Base-by-base conservation (phyloP, 2,329 filamentous ascomycete species). In the Cercospora nicotianae region DNA sequence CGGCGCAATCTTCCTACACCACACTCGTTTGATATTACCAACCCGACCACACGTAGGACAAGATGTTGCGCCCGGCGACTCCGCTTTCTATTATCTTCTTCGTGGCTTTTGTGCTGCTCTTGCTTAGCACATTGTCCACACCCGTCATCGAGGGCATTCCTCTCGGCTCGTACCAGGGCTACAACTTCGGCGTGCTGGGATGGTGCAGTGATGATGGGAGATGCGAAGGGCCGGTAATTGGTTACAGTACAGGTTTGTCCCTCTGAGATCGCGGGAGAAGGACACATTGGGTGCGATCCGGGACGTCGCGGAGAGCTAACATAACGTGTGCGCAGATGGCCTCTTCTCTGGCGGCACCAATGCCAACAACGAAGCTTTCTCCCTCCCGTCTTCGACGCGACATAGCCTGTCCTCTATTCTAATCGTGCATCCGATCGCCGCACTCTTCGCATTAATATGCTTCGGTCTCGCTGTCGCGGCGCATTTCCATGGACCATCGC, bases 181-280 rank as follows among this genome's bases (percentile, higher is more conserved):
- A 92, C 73, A 89, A 89, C 73, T 97, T 96, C 83, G 95, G 95
- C 60, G 94, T 98, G 60, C 94, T 98, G 82, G 95, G 95, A 28
- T 96, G 88, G 76, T 99, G 95, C 80, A 85, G 88, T 72, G 83
- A 80, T 12, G 79, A 85, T 69, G 62, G 62, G 31, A 76, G 80
- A 67, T 98, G 95, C 80, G 91, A 87, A 75, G 83, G 84, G 48
- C 87, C 94, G 72, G 87, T 90, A 77, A 87, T 99, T 74, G 95
- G 94, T 77, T 99, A 98, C 81, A 89, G 91, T 77, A 90, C 90
- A 72, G 87, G 93, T 97, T 83, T 75, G 89, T 58, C 8, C 20
- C 45, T 51, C 45, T 23, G 26, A 1, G 2, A 85, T 16, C 26
- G 53, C 6, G 30, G 4, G 5, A 31, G 26, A 16, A 18, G 12